Evolutionary conservation across 2,329 filamentous ascomycete species (phyloP).

Genomic region (Rhexocercosporidium sp.): DNA sequence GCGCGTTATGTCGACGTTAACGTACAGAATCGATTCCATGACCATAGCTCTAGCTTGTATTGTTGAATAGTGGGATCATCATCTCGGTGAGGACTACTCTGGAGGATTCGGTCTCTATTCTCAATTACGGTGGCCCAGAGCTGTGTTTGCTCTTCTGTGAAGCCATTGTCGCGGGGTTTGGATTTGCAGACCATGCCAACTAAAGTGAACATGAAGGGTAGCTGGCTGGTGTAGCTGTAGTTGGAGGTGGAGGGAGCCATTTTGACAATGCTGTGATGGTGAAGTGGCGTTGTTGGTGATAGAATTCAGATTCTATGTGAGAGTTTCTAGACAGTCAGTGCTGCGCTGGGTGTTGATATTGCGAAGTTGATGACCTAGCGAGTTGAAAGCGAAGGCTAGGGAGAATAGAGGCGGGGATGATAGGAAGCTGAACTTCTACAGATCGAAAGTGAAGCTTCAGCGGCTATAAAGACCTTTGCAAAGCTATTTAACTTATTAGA

Average conservation of each 20-base stretch:
- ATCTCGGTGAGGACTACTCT: not conserved
- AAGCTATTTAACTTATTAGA: too few species aligned
- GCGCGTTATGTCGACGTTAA: not conserved
- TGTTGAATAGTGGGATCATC: constrained; percentile 14
- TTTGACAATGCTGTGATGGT: not conserved
- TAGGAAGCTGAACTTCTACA: too few species aligned
- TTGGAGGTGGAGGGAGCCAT: not conserved
- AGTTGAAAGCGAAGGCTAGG: too few species aligned
- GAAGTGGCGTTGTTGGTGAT: not conserved
- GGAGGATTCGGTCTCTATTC: constrained; percentile 4
- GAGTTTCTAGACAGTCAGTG: too few species aligned
- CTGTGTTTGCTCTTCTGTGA: constrained; percentile 1
- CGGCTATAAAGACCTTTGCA: too few species aligned
- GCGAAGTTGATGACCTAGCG: too few species aligned
- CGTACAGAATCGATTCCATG: constrained; percentile 12
- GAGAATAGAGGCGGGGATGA: too few species aligned
- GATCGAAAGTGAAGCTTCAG: too few species aligned
- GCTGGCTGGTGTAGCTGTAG: constrained; percentile 7
- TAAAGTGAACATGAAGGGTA: constrained; percentile 10
- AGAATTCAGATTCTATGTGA: too few species aligned
- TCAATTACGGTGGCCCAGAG: constrained; percentile 2
- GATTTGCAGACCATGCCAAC: not conserved
- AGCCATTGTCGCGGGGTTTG: not conserved
- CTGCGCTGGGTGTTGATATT: too few species aligned
- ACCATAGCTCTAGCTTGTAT: constrained; percentile 3